A percentile compares a stretch with the other conserved stretches of the same genome.
These are phyloP conservation scores for Penicillium concentricum DNA, from an alignment of 2,329 filamentous ascomycete species.

Conservation along the genomic window DNA sequence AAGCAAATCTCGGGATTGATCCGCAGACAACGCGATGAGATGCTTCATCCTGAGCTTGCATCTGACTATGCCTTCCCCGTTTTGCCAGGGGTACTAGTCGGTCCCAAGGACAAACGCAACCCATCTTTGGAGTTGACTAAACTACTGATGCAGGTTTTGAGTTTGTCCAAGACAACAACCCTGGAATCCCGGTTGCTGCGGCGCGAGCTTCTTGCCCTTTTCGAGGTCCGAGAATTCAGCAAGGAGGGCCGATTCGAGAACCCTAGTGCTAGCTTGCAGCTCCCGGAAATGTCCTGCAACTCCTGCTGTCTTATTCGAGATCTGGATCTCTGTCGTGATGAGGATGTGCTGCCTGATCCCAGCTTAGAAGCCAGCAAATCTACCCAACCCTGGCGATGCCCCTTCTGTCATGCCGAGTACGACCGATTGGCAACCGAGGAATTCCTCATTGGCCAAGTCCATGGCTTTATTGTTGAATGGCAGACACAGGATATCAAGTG, in stretches of 20 bases:
- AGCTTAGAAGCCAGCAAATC: conserved; percentile 30
- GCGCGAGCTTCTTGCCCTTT: conserved; percentile 83
- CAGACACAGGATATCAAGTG: conserved; percentile 88
- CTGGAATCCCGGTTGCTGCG: conserved; percentile 84
- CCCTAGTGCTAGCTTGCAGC: conserved; percentile 70
- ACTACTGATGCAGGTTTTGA: conserved; percentile 85
- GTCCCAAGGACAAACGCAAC: conserved; percentile 58
- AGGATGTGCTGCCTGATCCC: conserved; percentile 66
- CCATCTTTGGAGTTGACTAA: conserved; percentile 90
- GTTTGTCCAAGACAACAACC: conserved; percentile 83
- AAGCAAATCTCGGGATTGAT: conserved; percentile 83
- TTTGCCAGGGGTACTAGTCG: conserved; percentile 56
- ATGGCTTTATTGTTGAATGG: conserved; percentile 76
- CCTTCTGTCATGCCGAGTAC: conserved; percentile 71
- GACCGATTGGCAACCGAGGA: conserved; percentile 83
- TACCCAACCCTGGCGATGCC: conserved; percentile 67
- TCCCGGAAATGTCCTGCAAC: conserved; percentile 78
- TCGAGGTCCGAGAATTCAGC: conserved; percentile 93
- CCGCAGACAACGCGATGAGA: conserved; percentile 79
- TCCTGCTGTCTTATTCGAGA: conserved; percentile 88
- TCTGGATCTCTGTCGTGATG: conserved; percentile 88
- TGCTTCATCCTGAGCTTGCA: conserved; percentile 83
- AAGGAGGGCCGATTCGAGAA: conserved; percentile 84
- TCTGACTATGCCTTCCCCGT: conserved; percentile 82
- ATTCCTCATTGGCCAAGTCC: conserved; percentile 71